Conservation (phyloP, 1,284 basidiomycete genomes). For the Malassezia japonica region DNA sequence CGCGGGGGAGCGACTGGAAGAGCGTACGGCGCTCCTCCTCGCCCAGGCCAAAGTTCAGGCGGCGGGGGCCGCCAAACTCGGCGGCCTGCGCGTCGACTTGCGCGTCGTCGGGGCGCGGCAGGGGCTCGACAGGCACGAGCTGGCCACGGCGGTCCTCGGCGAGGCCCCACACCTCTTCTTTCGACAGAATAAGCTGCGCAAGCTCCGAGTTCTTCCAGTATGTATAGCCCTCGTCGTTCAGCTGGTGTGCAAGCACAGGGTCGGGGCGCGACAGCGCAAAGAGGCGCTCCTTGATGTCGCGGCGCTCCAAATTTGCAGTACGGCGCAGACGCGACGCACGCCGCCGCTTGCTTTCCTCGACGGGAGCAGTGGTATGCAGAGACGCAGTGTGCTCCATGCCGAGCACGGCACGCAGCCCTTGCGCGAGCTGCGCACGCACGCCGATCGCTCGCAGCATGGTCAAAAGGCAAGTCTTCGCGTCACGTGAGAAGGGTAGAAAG, state of each 20-base stretch:
- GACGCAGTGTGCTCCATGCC: not conserved
- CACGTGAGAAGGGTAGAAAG: not conserved
- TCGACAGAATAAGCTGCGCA: constrained; percentile 29
- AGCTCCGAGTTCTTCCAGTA: constrained; percentile 37
- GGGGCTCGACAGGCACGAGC: constrained; percentile 22
- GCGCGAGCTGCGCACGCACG: not conserved
- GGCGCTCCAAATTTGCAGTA: constrained; percentile 45
- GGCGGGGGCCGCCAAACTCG: constrained; percentile 25
- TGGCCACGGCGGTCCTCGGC: constrained; percentile 39
- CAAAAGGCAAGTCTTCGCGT: constrained; percentile 13
- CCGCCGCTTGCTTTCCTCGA: constrained; percentile 28
- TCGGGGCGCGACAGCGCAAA: constrained; percentile 54
- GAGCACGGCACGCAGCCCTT: not conserved
- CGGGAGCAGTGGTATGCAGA: constrained; percentile 23
- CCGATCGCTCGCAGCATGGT: constrained; percentile 17
- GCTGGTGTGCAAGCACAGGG: constrained; percentile 60
- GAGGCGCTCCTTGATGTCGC: constrained; percentile 38
- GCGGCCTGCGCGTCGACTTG: constrained; percentile 14
- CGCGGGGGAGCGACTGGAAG: constrained; percentile 37
- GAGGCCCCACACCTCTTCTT: constrained; percentile 40
- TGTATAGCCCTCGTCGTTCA: constrained; percentile 49
- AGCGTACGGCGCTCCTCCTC: constrained; percentile 29
- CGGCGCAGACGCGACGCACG: constrained; percentile 30
- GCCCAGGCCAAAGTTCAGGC: constrained; percentile 41
- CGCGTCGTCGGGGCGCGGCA: constrained; percentile 5